A percentile compares a stretch with the other conserved stretches of the same genome.
Conservation (phyloP, 768 basidiomycete species). For the Panellus pusillus region DNA sequence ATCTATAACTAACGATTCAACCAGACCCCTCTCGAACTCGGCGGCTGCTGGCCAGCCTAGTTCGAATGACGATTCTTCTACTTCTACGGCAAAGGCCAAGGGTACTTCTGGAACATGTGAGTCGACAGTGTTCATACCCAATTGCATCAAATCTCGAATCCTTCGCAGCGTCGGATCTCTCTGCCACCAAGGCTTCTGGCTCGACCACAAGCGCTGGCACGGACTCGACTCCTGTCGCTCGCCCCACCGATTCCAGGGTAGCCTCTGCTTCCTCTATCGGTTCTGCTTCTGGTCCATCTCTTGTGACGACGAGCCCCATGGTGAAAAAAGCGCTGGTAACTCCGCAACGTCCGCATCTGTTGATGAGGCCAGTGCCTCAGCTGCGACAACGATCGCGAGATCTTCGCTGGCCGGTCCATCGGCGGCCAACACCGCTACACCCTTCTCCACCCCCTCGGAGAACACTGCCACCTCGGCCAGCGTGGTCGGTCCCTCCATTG, state of each 20-base stretch:
- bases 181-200: neutral
- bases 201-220: too few species aligned
- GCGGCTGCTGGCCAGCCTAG: constrained; percentile 18
- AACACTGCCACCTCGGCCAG: too few species aligned
- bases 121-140: neutral
- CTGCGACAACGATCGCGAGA: too few species aligned
- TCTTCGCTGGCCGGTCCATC: neutral
- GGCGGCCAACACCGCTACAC: neutral
- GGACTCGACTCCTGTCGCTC: too few species aligned
- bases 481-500: too few species aligned
- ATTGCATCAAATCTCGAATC: neutral
- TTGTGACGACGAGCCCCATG: too few species aligned
- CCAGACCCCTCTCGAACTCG: constrained; percentile 9
- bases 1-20: neutral
- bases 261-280: too few species aligned
- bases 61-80: constrained; percentile 4
- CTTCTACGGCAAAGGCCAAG: neutral
- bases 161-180: neutral
- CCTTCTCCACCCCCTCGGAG: neutral
- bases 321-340: too few species aligned
- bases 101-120: neutral
- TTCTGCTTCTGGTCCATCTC: too few species aligned
- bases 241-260: too few species aligned
- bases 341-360: too few species aligned
- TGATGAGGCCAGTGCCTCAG: too few species aligned